phyloP scores from a whole-genome alignment of 306 rosid species.

The Aeschynomene evenia region DNA sequence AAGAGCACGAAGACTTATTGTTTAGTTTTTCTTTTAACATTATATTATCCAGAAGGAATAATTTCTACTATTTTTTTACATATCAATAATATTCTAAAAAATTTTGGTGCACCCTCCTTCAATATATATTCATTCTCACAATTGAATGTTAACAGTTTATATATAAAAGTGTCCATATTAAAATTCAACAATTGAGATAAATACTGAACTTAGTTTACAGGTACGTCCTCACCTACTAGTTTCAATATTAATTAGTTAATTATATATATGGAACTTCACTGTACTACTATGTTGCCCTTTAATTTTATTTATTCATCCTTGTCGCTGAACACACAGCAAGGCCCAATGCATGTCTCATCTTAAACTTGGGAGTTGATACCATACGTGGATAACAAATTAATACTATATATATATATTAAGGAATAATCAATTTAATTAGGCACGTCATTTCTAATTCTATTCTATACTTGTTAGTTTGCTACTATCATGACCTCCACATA shows the following conservation, averaged over 20 bases:
- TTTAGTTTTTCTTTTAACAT: not conserved
- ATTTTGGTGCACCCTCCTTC: too few species aligned
- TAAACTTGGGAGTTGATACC: constrained; percentile 7
- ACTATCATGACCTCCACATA: constrained; percentile 19
- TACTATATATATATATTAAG: constrained; percentile 7
- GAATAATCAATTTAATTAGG: not conserved
- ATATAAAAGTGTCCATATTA: too few species aligned
- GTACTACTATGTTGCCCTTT: not conserved
- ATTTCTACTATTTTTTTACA: not conserved
- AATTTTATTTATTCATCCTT: not conserved
- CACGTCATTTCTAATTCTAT: constrained; percentile 30
- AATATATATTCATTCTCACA: too few species aligned
- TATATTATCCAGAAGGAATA: not conserved
- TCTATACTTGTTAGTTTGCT: constrained; percentile 14
- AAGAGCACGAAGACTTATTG: not conserved
- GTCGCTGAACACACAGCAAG: constrained; percentile 21
- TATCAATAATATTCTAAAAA: not conserved
- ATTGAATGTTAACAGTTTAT: too few species aligned
- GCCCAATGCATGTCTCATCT: constrained; percentile 15
- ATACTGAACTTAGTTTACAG: not conserved
- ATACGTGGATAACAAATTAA: not conserved
- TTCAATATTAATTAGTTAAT: not conserved
- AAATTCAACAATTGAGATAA: too few species aligned
- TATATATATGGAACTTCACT: not conserved
- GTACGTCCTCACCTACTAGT: not conserved